Conservation (phyloP, 352 stramenopile genomes). For the Globisporangium nodosum region DNA sequence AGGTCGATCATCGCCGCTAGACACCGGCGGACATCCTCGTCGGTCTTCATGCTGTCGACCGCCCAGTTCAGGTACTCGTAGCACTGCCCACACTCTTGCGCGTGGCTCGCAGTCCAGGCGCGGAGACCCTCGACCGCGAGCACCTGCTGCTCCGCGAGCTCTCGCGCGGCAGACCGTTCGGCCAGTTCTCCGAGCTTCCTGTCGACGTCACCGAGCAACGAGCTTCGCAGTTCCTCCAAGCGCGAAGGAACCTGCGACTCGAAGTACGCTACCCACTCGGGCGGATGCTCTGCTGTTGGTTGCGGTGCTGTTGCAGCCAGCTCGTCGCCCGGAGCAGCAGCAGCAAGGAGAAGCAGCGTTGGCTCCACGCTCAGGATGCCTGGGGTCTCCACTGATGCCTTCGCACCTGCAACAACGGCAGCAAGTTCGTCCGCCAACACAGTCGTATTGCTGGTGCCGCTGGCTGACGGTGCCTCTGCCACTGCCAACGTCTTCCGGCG, state of each 20-base stretch:
- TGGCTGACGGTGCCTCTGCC: no score
- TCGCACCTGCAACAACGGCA: background rate
- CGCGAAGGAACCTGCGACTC: conserved; percentile 5
- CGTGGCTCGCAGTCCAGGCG: conserved; percentile 34
- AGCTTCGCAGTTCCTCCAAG: conserved; percentile 15
- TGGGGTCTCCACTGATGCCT: background rate
- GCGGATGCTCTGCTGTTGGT: background rate
- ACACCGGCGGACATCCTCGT: conserved; percentile 22
- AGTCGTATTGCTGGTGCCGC: no score
- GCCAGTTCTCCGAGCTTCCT: background rate
- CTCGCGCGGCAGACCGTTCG: background rate
- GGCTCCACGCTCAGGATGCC: no score
- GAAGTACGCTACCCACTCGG: conserved; percentile 4
- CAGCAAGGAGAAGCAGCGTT: no score
- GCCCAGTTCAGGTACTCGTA: conserved; percentile 51
- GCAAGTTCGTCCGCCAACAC: no score
- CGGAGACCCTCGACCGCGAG: conserved; percentile 23
- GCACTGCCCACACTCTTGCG: conserved; percentile 41
- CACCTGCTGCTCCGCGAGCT: conserved; percentile 5
- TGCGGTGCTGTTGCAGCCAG: no score
- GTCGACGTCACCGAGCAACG: conserved; percentile 8
- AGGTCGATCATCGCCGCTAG: conserved; percentile 24
- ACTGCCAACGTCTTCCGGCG: background rate
- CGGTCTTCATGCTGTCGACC: conserved; percentile 22
- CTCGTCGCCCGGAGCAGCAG: no score